A percentile compares a stretch with the other conserved stretches of the same genome.
Evolutionary conservation across 78 protist species (phyloP).

Genomic region (Emiliania huxleyi): DNA sequence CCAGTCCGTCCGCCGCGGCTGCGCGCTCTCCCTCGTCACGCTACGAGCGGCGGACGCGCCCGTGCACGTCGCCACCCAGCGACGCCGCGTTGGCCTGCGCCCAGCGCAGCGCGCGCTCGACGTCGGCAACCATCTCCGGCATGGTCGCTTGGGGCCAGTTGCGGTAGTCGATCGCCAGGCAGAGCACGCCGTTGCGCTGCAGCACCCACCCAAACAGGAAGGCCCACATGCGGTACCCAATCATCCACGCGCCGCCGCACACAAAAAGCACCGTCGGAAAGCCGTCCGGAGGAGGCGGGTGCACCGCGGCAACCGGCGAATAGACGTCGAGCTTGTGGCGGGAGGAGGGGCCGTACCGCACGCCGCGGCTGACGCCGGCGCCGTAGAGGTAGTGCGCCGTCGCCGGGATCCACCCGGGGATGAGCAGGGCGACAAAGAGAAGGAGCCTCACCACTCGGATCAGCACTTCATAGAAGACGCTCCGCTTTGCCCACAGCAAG

Average conservation of each 20-base stretch:
- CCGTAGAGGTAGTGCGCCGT: background rate
- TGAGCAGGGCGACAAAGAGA: background rate
- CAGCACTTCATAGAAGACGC: background rate
- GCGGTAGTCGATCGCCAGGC: slow-evolving; percentile 59
- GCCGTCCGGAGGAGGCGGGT: background rate
- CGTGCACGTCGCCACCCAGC: slow-evolving; percentile 56
- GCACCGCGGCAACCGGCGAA: background rate
- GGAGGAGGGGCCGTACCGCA: background rate
- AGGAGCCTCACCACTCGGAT: background rate
- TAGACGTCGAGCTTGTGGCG: slow-evolving; percentile 35
- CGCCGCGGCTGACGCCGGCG: background rate
- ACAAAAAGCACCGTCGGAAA: slow-evolving; percentile 55
- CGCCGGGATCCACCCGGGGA: background rate
- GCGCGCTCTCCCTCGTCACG: no score
- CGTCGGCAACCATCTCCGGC: slow-evolving; percentile 52
- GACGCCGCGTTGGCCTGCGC: background rate
- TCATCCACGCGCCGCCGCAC: slow-evolving; percentile 76
- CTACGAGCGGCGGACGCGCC: no score
- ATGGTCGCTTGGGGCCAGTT: slow-evolving; percentile 62
- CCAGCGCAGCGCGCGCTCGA: slow-evolving; percentile 53
- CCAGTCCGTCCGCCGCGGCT: no score
- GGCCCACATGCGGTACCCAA: slow-evolving; percentile 69
- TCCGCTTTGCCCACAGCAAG: background rate
- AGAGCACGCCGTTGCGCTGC: slow-evolving; percentile 24
- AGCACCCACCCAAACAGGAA: slow-evolving; percentile 43